Evolutionary conservation across 2,329 filamentous ascomycete genomes (phyloP), one percentile per base, ranked within the genome.

Genomic region (Neonectria neomacrospora): DNA sequence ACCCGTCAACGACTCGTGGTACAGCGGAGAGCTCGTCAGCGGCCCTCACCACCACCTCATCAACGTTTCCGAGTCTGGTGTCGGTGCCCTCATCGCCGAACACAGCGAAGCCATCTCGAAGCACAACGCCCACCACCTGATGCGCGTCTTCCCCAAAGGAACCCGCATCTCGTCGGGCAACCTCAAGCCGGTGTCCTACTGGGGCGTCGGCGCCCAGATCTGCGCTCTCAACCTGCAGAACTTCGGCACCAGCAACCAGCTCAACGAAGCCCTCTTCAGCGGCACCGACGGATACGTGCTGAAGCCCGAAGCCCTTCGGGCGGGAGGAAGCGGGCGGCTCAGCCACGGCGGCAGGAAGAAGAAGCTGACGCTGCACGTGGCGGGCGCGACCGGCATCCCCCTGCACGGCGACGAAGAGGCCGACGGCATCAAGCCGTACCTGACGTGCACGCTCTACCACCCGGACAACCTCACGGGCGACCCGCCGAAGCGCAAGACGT

Each of bases 191-290:
- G 82, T 88, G 0, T 82, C 84, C 0, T 91, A 89, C 73, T 91
- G 89, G 89, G 87, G 82, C 7, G 74, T 90, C 4, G 89, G 89
- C 1, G 88, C 89, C 2, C 89, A 91, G 70, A 88, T 91, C 50
- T 90, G 88, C 72, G 89, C 89, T 3, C 80, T 91, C 55, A 91
- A 91, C 77, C 89, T 88, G 86, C 89, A 91, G 71, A 89, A 84
- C 0, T 91, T 90, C 67, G 88, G 87, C 34, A 84, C 85, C 7
- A 83, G 83, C 71, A 88, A 89, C 79, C 89, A 91, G 75, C 80
- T 91, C 67, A 91, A 91, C 72, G 88, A 90, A 70, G 89, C 89
- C 0, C 79, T 91, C 0, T 91, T 91, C 75, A 83, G 81, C 50
- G 88, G 88, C 12, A 87, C 88, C 0, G 86, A 87, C 28, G 89